Conservation (phyloP, 2,329 filamentous ascomycete genomes). For the Fusarium dlaminii region DNA sequence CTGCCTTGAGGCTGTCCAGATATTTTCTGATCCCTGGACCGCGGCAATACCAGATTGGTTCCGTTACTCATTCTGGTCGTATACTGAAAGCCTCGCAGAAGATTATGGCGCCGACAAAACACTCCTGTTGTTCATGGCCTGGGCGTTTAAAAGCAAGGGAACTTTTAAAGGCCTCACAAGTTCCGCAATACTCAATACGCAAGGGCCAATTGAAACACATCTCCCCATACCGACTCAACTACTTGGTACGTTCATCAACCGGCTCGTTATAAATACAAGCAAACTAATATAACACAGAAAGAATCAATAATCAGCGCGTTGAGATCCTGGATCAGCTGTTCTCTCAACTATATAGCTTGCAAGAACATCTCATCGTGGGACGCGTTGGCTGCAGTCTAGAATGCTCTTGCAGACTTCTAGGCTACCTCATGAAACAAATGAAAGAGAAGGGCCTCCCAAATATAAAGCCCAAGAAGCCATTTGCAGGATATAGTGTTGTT, state of each 20-base stretch:
- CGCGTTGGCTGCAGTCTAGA: not conserved
- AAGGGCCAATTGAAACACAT: not conserved
- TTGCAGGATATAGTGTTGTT: not conserved
- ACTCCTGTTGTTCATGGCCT: not conserved
- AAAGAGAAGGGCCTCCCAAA: not conserved
- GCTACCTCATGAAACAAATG: not conserved
- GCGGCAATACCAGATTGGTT: fast-evolving
- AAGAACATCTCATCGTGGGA: not conserved
- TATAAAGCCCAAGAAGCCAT: not conserved
- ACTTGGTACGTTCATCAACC: not conserved
- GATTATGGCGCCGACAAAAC: not conserved
- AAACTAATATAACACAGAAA: not conserved
- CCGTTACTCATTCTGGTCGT: too few species aligned
- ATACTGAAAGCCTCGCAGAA: too few species aligned
- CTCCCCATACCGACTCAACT: not conserved
- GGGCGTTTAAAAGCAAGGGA: not conserved
- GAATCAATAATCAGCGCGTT: not conserved
- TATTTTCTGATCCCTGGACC: not conserved
- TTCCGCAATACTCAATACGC: not conserved
- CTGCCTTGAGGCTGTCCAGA: not conserved
- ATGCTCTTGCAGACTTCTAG: not conserved
- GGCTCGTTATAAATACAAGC: too few species aligned
- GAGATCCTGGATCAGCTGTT: not conserved
- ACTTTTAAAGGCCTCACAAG: too few species aligned
- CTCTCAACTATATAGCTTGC: not conserved